Evolutionary conservation across 805 yeast species (phyloP).

Genomic region (Starmerella floricola): DNA sequence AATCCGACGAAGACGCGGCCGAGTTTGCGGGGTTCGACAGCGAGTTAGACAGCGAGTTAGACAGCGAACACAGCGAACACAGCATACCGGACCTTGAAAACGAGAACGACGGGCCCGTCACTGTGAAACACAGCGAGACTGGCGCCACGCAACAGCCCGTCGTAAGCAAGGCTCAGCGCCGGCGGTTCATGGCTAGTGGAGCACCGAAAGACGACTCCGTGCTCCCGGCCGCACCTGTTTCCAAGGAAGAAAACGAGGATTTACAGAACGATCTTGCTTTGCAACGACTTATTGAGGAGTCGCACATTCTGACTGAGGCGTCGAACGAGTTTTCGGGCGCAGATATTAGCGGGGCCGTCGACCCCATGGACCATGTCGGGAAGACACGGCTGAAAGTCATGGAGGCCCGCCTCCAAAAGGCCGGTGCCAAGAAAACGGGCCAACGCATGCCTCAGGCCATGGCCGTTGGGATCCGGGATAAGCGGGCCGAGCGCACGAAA

Average conservation of each 20-base stretch:
- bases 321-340: conserved; percentile 27
- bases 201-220: conserved; percentile 26
- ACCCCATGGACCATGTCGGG: conserved; percentile 31
- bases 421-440: conserved; percentile 31
- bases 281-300: conserved; percentile 54
- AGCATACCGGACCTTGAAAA: no score
- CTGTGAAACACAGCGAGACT: conserved; percentile 27
- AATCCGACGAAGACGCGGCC: no score
- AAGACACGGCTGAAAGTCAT: conserved; percentile 30
- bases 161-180: conserved; percentile 20
- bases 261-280: conserved; percentile 55
- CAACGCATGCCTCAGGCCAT: conserved; percentile 83
- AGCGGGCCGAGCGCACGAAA: conserved; percentile 39
- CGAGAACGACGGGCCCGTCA: conserved; percentile 26
- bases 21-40: no score
- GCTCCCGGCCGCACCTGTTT: conserved; percentile 9
- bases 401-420: conserved; percentile 29
- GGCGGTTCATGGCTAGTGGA: conserved; percentile 22
- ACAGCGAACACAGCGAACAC: not conserved
- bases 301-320: conserved; percentile 42
- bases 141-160: conserved; percentile 4
- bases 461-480: conserved; percentile 68
- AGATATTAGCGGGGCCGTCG: conserved; percentile 26
- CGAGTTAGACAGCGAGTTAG: no score
- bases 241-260: conserved; percentile 35